Evolutionary conservation across 2,329 filamentous ascomycete species (phyloP), one percentile per base, ranked within the genome.

Genomic region (Pseudogymnoascus sp.): DNA sequence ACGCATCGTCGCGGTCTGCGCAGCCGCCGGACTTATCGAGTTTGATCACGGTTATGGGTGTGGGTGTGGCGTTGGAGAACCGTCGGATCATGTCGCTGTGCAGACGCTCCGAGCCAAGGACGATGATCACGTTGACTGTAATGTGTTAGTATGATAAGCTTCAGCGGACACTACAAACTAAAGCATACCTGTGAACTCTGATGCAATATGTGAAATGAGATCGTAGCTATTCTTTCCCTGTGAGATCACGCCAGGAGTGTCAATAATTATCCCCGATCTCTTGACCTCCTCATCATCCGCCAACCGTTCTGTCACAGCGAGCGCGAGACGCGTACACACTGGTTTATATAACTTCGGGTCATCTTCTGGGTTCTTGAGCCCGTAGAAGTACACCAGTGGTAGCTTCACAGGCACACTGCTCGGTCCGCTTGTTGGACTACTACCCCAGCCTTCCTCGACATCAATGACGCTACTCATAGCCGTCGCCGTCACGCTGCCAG

Each of bases 331-430:
- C 50, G 87, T 89, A 22, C 90, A 77, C 63, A 97, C 76, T 11
- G 86, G 82, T 69, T 85, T 88, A 76, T 89, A 97, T 43, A 93
- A 75, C 34, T 78, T 81, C 0, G 82, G 79, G 63, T 91, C 88
- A 58, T 91, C 88, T 67, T 91, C 87, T 0, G 90, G 83, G 64
- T 80, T 85, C 59, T 83, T 80, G 64, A 88, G 78, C 14, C 94
- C 93, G 72, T 90, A 96, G 74, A 91, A 90, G 71, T 96, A 96
- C 28, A 93, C 91, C 60, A 99, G 77, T 4, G 94, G 94, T 67
- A 96, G 79, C 77, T 97, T 97, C 59, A 96, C 90, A 0, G 93
- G 92, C 16, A 96, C 86, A 0, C 86, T 83, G 67, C 88, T 94
- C 0, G 94, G 92, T 0, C 93, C 94, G 66, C 89, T 95, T 68